Percentiles rank a stretch among this genome's conserved stretches.
Conservation (phyloP, 345 rosid genomes). For the Euphorbia peplus region DNA sequence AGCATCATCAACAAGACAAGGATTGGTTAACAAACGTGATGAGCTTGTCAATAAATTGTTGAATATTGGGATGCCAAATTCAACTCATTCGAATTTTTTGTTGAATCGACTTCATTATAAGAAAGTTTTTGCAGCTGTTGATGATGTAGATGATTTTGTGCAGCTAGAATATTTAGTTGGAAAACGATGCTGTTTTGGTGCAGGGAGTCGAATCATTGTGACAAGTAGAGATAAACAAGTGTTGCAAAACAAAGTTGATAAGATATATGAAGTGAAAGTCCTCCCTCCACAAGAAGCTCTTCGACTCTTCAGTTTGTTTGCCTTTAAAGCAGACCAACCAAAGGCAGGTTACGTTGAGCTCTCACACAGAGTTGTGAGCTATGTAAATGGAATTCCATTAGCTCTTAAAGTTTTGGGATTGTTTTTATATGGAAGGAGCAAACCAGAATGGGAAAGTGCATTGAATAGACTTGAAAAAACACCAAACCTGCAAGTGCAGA, state of each 20-base stretch:
- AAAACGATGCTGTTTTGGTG: conserved; percentile 5
- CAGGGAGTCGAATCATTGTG: conserved; percentile 4
- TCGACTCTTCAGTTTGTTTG: not conserved
- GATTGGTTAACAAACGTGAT: not conserved
- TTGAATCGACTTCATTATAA: not conserved
- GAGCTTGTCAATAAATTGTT: not conserved
- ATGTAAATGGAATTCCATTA: conserved; percentile 3
- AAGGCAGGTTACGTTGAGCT: not conserved
- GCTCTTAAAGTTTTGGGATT: not conserved
- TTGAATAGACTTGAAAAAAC: not conserved
- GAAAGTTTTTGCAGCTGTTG: conserved; percentile 5
- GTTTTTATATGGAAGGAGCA: not conserved
- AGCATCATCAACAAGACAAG: conserved; percentile 2
- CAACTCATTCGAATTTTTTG: not conserved
- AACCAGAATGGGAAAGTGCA: not conserved
- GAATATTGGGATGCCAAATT: not conserved
- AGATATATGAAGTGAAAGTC: not conserved
- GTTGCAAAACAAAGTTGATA: not conserved
- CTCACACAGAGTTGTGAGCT: not conserved
- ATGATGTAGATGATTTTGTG: not conserved
- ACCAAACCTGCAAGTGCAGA: not conserved
- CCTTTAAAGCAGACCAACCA: not conserved
- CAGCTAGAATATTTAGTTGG: not conserved
- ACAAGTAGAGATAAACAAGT: conserved; percentile 11
- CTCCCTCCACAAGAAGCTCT: not conserved